Conservation (phyloP, 2,329 filamentous ascomycete species). For the Talaromyces sp. region DNA sequence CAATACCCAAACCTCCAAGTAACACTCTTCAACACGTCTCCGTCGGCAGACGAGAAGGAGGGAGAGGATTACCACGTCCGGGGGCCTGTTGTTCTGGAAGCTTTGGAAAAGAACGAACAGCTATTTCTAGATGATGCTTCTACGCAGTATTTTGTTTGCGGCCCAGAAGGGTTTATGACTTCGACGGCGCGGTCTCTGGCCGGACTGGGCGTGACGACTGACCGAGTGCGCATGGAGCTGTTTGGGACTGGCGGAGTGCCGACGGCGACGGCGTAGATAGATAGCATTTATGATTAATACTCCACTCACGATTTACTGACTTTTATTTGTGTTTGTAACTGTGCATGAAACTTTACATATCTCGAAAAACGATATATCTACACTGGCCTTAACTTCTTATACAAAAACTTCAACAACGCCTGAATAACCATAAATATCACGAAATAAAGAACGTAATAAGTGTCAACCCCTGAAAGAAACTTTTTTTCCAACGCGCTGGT, state of each 20-base stretch:
- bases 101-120: conserved; percentile 47
- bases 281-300: not conserved
- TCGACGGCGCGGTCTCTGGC: not conserved
- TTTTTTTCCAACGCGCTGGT: too few species aligned
- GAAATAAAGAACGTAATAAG: too few species aligned
- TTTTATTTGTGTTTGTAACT: not conserved
- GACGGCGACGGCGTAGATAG: not conserved
- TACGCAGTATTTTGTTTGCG: conserved; percentile 68
- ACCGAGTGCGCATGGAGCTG: conserved; percentile 53
- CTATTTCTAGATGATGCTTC: conserved; percentile 52
- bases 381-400: too few species aligned
- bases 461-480: too few species aligned
- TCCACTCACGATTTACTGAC: not conserved
- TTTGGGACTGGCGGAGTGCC: conserved; percentile 54
- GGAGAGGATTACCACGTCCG: conserved; percentile 57
- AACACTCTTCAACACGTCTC: conserved; percentile 55
- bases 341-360: not conserved
- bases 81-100: conserved; percentile 56
- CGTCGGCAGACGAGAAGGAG: conserved; percentile 41
- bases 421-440: too few species aligned
- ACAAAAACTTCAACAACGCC: too few species aligned
- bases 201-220: conserved; percentile 4
- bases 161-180: conserved; percentile 64
- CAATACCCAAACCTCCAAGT: conserved; percentile 45
- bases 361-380: too few species aligned